These are phyloP conservation scores for Lichtheimia hyalospora DNA, from an alignment of 371 early-diverging fungal species.

Conservation along the genomic window DNA sequence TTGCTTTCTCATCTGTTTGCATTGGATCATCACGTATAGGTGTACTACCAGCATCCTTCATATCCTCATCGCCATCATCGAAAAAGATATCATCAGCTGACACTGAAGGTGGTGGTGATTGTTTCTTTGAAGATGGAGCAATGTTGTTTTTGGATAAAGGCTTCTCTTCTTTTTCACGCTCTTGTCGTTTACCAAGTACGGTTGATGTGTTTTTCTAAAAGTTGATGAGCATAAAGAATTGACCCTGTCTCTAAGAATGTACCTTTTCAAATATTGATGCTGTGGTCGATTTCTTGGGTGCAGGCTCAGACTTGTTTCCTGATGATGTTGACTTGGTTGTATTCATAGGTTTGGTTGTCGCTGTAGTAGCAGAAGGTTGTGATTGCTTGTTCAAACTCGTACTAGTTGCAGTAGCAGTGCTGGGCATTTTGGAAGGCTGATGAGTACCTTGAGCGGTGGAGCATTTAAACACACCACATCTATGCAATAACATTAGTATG, in stretches of 20 bases:
- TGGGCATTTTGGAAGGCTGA: background rate
- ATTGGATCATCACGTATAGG: conserved; percentile 2
- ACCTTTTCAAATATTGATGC: conserved; percentile 9
- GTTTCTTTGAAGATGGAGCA: background rate
- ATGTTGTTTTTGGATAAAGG: background rate
- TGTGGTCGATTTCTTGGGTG: conserved; percentile 6
- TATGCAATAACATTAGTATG: background rate
- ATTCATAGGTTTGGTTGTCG: too few relatives aligned
- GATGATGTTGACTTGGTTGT: background rate
- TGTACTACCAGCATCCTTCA: background rate
- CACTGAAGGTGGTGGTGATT: conserved; percentile 4
- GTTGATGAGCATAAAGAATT: background rate
- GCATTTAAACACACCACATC: background rate
- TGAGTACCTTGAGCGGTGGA: background rate
- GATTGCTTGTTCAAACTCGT: background rate
- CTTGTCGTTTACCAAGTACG: background rate
- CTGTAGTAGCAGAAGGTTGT: too few relatives aligned
- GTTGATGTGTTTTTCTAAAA: background rate
- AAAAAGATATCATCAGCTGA: conserved; percentile 13
- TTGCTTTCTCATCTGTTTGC: conserved; percentile 1
- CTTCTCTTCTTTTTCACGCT: background rate
- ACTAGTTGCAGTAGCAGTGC: background rate
- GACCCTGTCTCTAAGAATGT: background rate
- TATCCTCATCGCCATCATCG: conserved; percentile 7
- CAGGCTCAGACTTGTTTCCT: background rate